A percentile compares a stretch with the other conserved stretches of the same genome.
Evolutionary conservation across 2,329 filamentous ascomycete genomes (phyloP).

Genomic region (Tolypocladium ophioglossoides): DNA sequence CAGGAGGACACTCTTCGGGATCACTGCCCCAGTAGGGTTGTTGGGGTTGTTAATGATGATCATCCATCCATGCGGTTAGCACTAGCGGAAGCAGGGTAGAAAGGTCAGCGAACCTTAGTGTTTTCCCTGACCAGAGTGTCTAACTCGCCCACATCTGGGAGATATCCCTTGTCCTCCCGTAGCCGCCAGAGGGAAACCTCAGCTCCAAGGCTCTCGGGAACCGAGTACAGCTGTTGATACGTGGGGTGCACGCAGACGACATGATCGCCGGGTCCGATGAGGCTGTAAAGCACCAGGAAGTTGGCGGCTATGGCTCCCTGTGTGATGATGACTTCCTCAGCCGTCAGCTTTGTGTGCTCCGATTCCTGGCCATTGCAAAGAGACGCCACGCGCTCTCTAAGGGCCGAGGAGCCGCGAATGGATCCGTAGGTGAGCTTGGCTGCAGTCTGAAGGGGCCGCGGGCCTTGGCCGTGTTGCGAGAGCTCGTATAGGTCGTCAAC

Average conservation of each 20-base stretch:
- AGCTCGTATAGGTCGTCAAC: too few relatives aligned
- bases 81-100: too few relatives aligned
- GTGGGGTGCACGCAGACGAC: conserved; percentile 80
- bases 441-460: too few relatives aligned
- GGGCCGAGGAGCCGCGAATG: too few relatives aligned
- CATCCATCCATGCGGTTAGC: too few relatives aligned
- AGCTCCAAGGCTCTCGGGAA: conserved; percentile 65
- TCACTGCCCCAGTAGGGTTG: too few relatives aligned
- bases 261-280: conserved; percentile 67
- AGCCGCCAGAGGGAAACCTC: conserved; percentile 70
- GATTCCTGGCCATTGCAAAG: too few relatives aligned
- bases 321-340: conserved; percentile 63
- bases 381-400: too few relatives aligned
- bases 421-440: too few relatives aligned
- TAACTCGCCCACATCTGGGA: conserved; percentile 57
- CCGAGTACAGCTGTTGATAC: conserved; percentile 73
- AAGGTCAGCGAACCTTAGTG: too few relatives aligned
- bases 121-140: conserved; percentile 38
- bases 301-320: conserved; percentile 80
- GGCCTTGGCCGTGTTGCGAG: too few relatives aligned
- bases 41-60: too few relatives aligned
- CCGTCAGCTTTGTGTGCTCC: conserved; percentile 24
- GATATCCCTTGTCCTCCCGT: conserved; percentile 51
- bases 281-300: conserved; percentile 63
- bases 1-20: neutral